phyloP scores from a whole-genome alignment of 495 filamentous ascomycete species.

The Massariosphaeria phaeospora region DNA sequence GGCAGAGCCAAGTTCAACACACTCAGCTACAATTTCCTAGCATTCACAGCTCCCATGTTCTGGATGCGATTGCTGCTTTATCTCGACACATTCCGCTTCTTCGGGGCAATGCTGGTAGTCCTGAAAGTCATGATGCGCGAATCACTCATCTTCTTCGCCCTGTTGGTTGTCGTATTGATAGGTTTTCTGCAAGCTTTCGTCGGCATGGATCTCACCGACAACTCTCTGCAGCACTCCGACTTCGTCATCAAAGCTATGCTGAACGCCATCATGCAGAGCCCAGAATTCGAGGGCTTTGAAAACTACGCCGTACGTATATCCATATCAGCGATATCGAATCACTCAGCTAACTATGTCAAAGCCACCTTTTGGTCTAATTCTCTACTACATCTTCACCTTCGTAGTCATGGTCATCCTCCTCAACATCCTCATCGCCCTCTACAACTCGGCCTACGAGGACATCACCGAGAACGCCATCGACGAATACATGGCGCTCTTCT shows the following conservation, averaged over 20 bases:
- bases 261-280: slow-evolving; percentile 81
- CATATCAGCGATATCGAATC: not conserved
- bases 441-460: slow-evolving; percentile 93
- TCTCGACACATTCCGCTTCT: slow-evolving; percentile 88
- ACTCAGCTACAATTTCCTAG: slow-evolving; percentile 85
- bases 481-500: slow-evolving; percentile 82
- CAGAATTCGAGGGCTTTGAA: slow-evolving; percentile 86
- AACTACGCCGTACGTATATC: slow-evolving; percentile 48
- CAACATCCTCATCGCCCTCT: slow-evolving; percentile 92
- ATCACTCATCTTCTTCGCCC: slow-evolving; percentile 92
- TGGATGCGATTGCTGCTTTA: slow-evolving; percentile 92
- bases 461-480: slow-evolving; percentile 92
- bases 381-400: slow-evolving; percentile 89
- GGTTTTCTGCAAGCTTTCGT: slow-evolving; percentile 94
- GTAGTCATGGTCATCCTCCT: slow-evolving; percentile 89
- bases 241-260: slow-evolving; percentile 88
- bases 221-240: slow-evolving; percentile 53
- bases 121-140: slow-evolving; percentile 99
- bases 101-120: slow-evolving; percentile 95
- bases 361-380: slow-evolving; percentile 37
- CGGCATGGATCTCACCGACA: slow-evolving; percentile 82
- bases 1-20: slow-evolving; percentile 64
- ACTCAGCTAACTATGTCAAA: slow-evolving; percentile 9
- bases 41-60: slow-evolving; percentile 92
- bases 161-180: slow-evolving; percentile 78